Conservation (phyloP, 106 monocot species). For the Dioscorea dumetorum region DNA sequence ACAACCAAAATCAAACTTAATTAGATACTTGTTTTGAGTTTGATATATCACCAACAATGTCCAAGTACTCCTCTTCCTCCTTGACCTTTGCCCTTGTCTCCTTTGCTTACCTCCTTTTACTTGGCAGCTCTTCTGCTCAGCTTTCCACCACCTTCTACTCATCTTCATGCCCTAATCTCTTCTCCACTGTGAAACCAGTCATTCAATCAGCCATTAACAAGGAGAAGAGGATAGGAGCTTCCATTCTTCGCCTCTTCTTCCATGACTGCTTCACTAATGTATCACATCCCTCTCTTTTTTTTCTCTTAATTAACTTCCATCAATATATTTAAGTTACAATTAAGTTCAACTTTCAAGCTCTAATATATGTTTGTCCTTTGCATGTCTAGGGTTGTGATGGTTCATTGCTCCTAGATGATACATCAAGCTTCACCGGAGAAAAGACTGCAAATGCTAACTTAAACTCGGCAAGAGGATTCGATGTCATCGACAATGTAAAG, state of each 20-base stretch:
- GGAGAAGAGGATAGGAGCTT: constrained; percentile 49
- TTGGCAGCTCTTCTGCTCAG: constrained; percentile 30
- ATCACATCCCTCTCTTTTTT: neutral
- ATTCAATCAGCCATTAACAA: constrained; percentile 42
- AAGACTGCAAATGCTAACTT: constrained; percentile 52
- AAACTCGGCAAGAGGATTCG: constrained; percentile 56
- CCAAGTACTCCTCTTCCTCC: constrained; percentile 8
- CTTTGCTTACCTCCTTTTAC: constrained; percentile 4
- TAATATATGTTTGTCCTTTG: neutral
- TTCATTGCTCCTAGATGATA: constrained; percentile 69
- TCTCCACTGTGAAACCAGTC: constrained; percentile 29
- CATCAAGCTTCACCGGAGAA: constrained; percentile 64
- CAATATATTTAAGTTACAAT: neutral
- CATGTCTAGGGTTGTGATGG: constrained; percentile 23
- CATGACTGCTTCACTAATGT: constrained; percentile 61
- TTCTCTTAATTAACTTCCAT: too few species aligned
- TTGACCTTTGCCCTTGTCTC: neutral
- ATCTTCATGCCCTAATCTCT: constrained; percentile 29
- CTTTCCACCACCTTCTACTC: constrained; percentile 43
- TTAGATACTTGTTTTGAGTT: too few species aligned
- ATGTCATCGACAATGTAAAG: constrained; percentile 65
- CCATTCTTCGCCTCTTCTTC: constrained; percentile 56
- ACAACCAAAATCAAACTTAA: too few species aligned
- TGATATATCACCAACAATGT: constrained; percentile 7
- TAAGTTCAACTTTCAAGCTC: too few species aligned